Conservation (phyloP, 352 stramenopile species). For the Plasmopara muralis region DNA sequence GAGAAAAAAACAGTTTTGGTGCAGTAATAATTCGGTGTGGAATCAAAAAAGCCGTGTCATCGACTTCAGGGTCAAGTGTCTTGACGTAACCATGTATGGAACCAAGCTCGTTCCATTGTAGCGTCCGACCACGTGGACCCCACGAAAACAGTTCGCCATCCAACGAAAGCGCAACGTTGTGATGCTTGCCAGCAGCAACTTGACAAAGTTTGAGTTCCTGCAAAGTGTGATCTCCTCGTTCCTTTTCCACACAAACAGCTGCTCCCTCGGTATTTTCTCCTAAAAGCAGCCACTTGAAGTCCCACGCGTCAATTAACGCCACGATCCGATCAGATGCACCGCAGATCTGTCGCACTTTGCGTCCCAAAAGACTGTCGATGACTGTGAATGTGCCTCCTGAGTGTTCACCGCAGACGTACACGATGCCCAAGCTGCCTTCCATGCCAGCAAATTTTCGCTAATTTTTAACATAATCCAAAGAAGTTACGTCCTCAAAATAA, state of each 20-base stretch:
- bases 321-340: constrained; percentile 43
- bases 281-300: constrained; percentile 33
- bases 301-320: constrained; percentile 41
- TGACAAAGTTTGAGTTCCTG: constrained; percentile 49
- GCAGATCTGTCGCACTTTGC: constrained; percentile 47
- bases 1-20: constrained; percentile 44
- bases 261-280: not conserved
- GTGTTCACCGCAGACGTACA: constrained; percentile 36
- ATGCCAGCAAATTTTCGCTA: not conserved
- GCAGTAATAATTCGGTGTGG: constrained; percentile 33
- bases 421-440: constrained; percentile 1
- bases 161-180: constrained; percentile 49
- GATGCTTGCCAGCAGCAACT: constrained; percentile 43
- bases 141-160: constrained; percentile 65
- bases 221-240: constrained; percentile 13
- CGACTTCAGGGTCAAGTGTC: constrained; percentile 15
- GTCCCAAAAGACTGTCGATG: constrained; percentile 30
- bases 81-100: constrained; percentile 20
- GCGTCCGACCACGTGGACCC: constrained; percentile 24
- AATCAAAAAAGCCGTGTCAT: constrained; percentile 14
- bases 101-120: constrained; percentile 39
- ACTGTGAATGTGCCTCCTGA: constrained; percentile 23
- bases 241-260: not conserved
- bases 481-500: not conserved
- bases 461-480: not conserved